Base-by-base conservation (phyloP, 345 rosid genomes). In the Excoecaria agallocha region DNA sequence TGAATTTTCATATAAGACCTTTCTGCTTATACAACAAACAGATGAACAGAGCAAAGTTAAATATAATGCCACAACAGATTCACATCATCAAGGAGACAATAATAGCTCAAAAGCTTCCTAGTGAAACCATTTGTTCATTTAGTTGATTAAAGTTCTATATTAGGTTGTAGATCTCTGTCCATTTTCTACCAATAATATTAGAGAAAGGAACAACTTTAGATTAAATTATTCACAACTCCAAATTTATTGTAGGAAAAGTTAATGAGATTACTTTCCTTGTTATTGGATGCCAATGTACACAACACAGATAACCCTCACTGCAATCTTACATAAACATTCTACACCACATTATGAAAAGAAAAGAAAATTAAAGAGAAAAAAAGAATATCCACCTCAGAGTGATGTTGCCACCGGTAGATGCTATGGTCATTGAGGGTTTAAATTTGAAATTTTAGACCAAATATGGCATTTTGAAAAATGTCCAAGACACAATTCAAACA, bases 21-120 rank as follows among this genome's bases (percentile, higher is more conserved):
- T 84, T 79, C 97, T 94, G 93, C 73, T 51, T 22, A 77, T 19
- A 76, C 76, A 81, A 64, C 56, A 79, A 8, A n/a, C 35, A 30
- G 59, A 3, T 20, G 25, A 39, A 49, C 17, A 65, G 55, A 51
- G 43, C 20, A 20, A 56, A 61, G 16, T 60, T 6, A 15, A 69
- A 46, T 58, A 67, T 51, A 52, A 41, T 25, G 55, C 8, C 8
- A 10, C 15, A 39, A 10, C 45, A 19, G 11, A 52, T 22, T n/a
- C 37, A 50, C 12, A 51, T 20, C 16, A 3, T 67, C 67, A 67
- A 48, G 22, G 59, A 58, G 51, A 22, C 19, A n/a, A 19, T 11
- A n/a, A 55, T 20, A 19, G 59, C 20, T 30, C 61, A 22, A 25
- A 55, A 19, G 59, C 10, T 55, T 55, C 24, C 35, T 22, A 20